Evolutionary conservation across 345 rosid species (phyloP).

Genomic region (Citrus cavaleriei): DNA sequence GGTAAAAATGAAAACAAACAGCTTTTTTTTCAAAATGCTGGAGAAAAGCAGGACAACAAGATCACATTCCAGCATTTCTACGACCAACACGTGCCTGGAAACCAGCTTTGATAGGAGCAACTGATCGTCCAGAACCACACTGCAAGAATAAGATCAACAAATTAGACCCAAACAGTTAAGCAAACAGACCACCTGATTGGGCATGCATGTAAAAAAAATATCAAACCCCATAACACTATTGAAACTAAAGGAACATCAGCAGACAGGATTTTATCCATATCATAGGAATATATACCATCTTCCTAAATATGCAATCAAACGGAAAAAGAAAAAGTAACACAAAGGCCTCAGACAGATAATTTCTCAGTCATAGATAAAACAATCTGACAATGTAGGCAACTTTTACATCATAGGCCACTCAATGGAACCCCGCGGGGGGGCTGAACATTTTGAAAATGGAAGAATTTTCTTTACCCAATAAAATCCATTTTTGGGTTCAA

Average conservation of each 20-base stretch:
- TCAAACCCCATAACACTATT: not conserved
- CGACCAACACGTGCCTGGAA: conserved; percentile 99
- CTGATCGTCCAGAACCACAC: conserved; percentile 98
- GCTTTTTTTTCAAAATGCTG: not conserved
- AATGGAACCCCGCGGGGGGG: not conserved
- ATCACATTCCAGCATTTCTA: conserved; percentile 61
- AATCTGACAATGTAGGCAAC: conserved; percentile 17
- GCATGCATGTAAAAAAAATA: not conserved
- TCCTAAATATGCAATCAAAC: not conserved
- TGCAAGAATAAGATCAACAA: conserved; percentile 22
- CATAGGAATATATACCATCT: not conserved
- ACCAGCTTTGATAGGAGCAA: conserved; percentile 94
- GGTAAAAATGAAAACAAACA: not conserved
- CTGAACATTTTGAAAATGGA: not conserved
- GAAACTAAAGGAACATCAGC: not conserved
- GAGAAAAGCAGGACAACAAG: not conserved
- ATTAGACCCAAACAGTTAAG: not conserved
- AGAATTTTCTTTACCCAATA: not conserved
- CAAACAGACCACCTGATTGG: not conserved
- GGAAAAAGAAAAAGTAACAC: not conserved
- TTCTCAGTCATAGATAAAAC: not conserved
- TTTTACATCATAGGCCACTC: conserved; percentile 2
- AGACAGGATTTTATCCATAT: not conserved
- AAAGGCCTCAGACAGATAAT: not conserved
- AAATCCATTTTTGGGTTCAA: not conserved